Evolutionary conservation across 106 monocot species (phyloP).

Genomic region (Iris macrosiphon): DNA sequence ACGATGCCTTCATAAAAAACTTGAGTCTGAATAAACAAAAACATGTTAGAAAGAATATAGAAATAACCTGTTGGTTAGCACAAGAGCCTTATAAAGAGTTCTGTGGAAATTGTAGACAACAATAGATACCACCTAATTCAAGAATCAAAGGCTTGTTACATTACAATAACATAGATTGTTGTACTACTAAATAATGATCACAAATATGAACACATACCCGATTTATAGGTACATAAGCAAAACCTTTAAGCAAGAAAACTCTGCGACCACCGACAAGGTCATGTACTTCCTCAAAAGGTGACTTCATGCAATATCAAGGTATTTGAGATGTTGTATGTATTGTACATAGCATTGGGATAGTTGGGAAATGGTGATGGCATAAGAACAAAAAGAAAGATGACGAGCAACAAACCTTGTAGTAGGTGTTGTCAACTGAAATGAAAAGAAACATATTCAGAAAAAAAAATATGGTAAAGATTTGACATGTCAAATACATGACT

Average conservation of each 20-base stretch:
- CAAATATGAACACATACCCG: slow-evolving; percentile 41
- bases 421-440: slow-evolving; percentile 72
- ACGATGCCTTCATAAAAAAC: too few species aligned
- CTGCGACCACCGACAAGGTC: slow-evolving; percentile 75
- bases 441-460: slow-evolving; percentile 1
- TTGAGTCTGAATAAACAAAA: too few species aligned
- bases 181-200: neutral
- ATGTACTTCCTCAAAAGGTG: slow-evolving; percentile 91
- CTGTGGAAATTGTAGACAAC: slow-evolving; percentile 79
- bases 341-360: too few species aligned
- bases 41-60: too few species aligned
- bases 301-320: slow-evolving; percentile 29
- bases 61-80: slow-evolving; percentile 89
- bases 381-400: neutral
- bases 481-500: neutral
- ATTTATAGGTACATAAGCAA: slow-evolving; percentile 93
- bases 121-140: slow-evolving; percentile 67
- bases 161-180: too few species aligned
- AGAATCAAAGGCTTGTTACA: slow-evolving; percentile 4
- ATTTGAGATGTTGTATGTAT: neutral
- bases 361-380: neutral
- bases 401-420: slow-evolving; percentile 75
- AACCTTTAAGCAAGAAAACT: slow-evolving; percentile 82
- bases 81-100: slow-evolving; percentile 86
- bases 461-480: slow-evolving; percentile 7